phyloP scores from a whole-genome alignment of 2,329 filamentous ascomycete species.

The Sodiomyces alkalinus region DNA sequence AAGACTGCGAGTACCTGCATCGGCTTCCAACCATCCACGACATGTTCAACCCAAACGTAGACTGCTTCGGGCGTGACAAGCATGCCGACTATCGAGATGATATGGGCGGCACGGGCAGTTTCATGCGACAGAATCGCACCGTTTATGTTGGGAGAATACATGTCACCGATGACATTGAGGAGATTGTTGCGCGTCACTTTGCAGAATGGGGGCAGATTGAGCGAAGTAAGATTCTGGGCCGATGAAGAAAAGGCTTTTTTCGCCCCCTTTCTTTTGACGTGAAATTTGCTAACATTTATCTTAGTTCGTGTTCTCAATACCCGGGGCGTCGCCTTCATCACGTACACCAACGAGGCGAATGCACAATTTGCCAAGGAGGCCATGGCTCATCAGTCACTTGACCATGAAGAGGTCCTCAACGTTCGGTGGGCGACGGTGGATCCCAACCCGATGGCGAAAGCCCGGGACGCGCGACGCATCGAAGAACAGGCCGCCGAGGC shows the following conservation, averaged over 20 bases:
- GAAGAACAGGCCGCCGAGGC: slow-evolving; percentile 96
- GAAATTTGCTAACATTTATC: neutral
- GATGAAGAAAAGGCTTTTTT: too few species aligned
- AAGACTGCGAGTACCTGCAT: slow-evolving; percentile 90
- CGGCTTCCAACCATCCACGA: slow-evolving; percentile 76
- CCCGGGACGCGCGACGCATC: slow-evolving; percentile 72
- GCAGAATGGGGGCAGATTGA: slow-evolving; percentile 94
- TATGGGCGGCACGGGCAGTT: slow-evolving; percentile 93
- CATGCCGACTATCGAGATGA: slow-evolving; percentile 87
- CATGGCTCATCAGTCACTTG: slow-evolving; percentile 87
- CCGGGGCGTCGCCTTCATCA: slow-evolving; percentile 86
- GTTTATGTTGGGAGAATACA: slow-evolving; percentile 90
- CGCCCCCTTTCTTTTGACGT: slow-evolving; percentile 1
- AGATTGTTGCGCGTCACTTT: slow-evolving; percentile 87
- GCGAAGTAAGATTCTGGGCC: slow-evolving; percentile 34
- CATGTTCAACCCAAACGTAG: slow-evolving; percentile 82
- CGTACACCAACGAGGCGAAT: slow-evolving; percentile 81
- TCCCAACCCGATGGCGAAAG: slow-evolving; percentile 88
- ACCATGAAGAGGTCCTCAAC: slow-evolving; percentile 86
- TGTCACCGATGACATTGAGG: slow-evolving; percentile 92
- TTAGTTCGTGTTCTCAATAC: slow-evolving; percentile 66
- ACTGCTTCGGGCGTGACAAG: slow-evolving; percentile 91
- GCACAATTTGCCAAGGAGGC: slow-evolving; percentile 78
- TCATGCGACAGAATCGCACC: slow-evolving; percentile 86
- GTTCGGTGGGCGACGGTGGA: slow-evolving; percentile 95